Base-by-base conservation (phyloP, 192 early-diverging fungal genomes). In the Hyaloraphidium curvatum region DNA sequence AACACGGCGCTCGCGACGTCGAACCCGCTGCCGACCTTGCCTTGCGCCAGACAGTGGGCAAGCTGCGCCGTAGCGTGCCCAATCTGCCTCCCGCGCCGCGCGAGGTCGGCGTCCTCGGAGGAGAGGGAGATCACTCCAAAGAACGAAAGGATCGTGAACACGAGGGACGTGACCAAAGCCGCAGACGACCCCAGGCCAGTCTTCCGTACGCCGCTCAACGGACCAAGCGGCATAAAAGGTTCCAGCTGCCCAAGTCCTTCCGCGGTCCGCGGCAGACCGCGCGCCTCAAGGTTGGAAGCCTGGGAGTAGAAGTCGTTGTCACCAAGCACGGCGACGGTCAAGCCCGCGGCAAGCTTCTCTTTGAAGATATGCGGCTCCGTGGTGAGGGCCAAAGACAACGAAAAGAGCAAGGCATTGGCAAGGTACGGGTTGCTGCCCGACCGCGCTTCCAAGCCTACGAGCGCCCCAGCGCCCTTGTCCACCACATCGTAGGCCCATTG, bases 301-400 rank as follows among this genome's bases (percentile, higher is more conserved):
- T 96, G 92, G 13, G 95, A 98, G 64, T 98, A 98, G 65, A 98
- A 98, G 66, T 98, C 95, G 59, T 96, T 98, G 69, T 87, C 77
- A n/a, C 84, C 91, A 17, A 83, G 61, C 37, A 98, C 81, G 7
- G 70, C 59, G 35, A 98, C 78, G 40, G 74, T 71, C 16, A 92
- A 62, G 9, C 83, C 79, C 14, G 30, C 27, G 7, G 30, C 51
- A 1, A 73, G 27, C 25, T 57, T 59, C 22, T 62, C 29, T 7
- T 43, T 5, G 33, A 73, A 65, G 2, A 28, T 17, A 7, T 61
- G n/a, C 23, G n/a, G 23, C 14, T 4, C 62, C 52, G 11, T n/a
- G n/a, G n/a, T n/a, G n/a, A n/a, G n/a, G n/a, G n/a, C n/a, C n/a
- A n/a, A n/a, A n/a, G n/a, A n/a, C n/a, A n/a, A n/a, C n/a, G n/a